phyloP scores from a whole-genome alignment of 345 rosid species.

The Corchorus capsularis region DNA sequence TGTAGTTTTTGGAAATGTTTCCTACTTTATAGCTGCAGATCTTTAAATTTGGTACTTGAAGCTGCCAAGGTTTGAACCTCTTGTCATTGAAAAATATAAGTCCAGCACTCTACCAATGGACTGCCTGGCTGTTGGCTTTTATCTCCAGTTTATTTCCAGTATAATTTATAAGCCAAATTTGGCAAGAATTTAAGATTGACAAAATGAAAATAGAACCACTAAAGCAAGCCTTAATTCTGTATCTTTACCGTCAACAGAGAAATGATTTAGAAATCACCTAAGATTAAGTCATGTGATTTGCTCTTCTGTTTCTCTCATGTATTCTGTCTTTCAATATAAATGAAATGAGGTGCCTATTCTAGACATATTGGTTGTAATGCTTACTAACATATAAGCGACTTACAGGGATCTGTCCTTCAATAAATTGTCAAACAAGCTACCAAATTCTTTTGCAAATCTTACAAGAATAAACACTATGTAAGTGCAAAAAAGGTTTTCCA shows the following conservation, averaged over 20 bases:
- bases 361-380: slow-evolving; percentile 2
- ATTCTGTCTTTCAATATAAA: neutral
- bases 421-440: slow-evolving; percentile 69
- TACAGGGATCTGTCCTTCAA: slow-evolving; percentile 85
- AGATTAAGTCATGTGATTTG: neutral
- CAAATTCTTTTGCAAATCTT: slow-evolving; percentile 63
- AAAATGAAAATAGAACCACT: neutral
- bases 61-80: too few relatives aligned
- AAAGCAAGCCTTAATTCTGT: neutral
- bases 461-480: slow-evolving; percentile 64
- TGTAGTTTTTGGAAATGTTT: too few relatives aligned
- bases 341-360: neutral
- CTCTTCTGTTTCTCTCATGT: neutral
- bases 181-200: neutral
- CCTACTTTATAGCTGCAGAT: too few relatives aligned
- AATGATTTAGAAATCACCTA: neutral
- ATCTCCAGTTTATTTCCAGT: too few relatives aligned
- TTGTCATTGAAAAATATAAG: too few relatives aligned
- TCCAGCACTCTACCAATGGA: too few relatives aligned
- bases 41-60: too few relatives aligned
- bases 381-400: slow-evolving; percentile 27
- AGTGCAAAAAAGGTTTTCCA: slow-evolving; percentile 25
- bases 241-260: neutral
- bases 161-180: too few relatives aligned
- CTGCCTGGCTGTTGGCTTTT: too few relatives aligned